Conservation (phyloP, 305 asterid genomes). For the Withania somnifera region DNA sequence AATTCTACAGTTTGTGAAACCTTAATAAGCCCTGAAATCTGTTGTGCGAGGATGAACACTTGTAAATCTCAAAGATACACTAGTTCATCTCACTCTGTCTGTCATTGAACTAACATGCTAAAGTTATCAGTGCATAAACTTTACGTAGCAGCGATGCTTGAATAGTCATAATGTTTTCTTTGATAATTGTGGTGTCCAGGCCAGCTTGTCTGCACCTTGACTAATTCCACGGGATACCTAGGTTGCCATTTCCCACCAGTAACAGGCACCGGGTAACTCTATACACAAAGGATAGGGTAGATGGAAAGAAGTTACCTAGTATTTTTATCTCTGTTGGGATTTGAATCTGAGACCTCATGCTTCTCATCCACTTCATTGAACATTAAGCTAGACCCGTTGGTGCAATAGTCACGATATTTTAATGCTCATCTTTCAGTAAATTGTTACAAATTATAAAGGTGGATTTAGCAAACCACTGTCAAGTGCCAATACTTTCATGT, state of each 20-base stretch:
- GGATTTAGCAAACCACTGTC: background rate
- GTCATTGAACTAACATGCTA: background rate
- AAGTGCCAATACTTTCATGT: background rate
- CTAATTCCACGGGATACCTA: too few species aligned
- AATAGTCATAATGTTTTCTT: background rate
- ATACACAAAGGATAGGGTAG: too few species aligned
- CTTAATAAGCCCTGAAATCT: background rate
- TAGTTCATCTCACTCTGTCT: background rate
- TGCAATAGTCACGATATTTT: background rate
- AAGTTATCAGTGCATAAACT: background rate
- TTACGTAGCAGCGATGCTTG: background rate
- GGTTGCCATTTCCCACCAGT: too few species aligned
- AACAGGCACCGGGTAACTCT: too few species aligned
- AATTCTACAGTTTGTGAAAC: background rate
- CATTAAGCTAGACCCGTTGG: too few species aligned
- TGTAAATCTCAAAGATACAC: background rate
- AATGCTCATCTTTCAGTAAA: background rate
- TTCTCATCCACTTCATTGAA: too few species aligned
- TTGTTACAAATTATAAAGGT: background rate
- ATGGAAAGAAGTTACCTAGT: too few species aligned
- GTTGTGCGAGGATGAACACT: background rate
- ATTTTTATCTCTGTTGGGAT: too few species aligned
- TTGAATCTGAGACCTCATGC: too few species aligned
- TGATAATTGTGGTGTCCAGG: too few species aligned
- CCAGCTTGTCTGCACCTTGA: too few species aligned